A percentile compares a stretch with the other conserved stretches of the same genome.
These are phyloP conservation scores for Bauhinia variegata DNA, from an alignment of 306 rosid genomes.

Conservation along the genomic window DNA sequence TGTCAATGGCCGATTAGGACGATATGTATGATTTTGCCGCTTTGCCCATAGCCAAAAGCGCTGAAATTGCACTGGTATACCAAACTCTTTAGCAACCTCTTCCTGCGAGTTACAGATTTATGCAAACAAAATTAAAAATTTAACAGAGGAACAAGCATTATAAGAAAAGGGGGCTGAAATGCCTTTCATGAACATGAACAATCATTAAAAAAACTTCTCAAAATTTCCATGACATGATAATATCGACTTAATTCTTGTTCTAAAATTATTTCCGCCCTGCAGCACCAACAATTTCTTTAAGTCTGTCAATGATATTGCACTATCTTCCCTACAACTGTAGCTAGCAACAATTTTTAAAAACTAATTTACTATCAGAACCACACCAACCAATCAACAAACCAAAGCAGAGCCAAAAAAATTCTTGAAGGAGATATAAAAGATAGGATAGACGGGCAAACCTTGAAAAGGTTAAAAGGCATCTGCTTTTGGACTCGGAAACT, in stretches of 20 bases:
- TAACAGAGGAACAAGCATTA: not conserved
- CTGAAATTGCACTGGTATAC: conserved; percentile 76
- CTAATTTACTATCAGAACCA: not conserved
- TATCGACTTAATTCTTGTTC: not conserved
- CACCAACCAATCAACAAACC: not conserved
- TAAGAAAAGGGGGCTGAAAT: not conserved
- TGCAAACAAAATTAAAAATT: conserved; percentile 1
- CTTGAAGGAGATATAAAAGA: conserved; percentile 12
- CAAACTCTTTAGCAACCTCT: conserved; percentile 78
- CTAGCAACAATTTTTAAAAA: not conserved
- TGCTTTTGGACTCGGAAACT: conserved; percentile 81
- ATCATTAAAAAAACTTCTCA: not conserved
- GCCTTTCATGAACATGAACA: not conserved
- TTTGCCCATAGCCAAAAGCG: conserved; percentile 90
- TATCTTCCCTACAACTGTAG: not conserved
- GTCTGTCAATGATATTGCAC: not conserved
- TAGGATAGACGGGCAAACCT: conserved; percentile 48
- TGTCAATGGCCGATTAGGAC: conserved; percentile 80
- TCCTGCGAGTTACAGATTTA: conserved; percentile 56
- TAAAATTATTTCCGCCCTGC: not conserved
- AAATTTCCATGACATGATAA: not conserved
- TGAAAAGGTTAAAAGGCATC: conserved; percentile 67
- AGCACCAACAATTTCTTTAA: not conserved
- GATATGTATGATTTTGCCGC: conserved; percentile 86
- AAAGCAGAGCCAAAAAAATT: conserved; percentile 11